A percentile compares a stretch with the other conserved stretches of the same genome.
Conservation (phyloP, 129 eudicot species). For the Smallanthus sonchifolius region DNA sequence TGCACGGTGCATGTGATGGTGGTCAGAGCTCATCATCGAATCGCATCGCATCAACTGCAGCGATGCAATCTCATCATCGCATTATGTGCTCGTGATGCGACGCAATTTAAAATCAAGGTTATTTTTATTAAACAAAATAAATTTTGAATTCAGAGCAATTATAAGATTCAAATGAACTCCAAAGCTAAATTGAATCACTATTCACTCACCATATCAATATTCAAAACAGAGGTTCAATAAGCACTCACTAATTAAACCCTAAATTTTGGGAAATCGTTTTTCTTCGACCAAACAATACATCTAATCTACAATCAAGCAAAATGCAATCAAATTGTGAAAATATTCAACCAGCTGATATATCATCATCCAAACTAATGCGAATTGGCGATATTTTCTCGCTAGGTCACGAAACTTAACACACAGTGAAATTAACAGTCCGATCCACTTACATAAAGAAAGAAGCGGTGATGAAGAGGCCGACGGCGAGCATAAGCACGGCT, state of each 20-base stretch:
- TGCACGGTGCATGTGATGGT: too few relatives aligned
- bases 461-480: conserved; percentile 79
- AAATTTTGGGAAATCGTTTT: not conserved
- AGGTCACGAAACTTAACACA: not conserved
- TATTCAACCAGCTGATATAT: not conserved
- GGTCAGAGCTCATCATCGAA: too few relatives aligned
- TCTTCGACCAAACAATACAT: not conserved
- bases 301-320: not conserved
- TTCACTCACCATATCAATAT: not conserved
- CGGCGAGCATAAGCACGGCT: conserved; percentile 65
- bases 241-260: not conserved
- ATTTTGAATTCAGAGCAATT: not conserved
- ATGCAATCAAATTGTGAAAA: not conserved
- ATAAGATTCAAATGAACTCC: not conserved
- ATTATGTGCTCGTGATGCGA: too few relatives aligned
- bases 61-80: too few relatives aligned
- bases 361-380: not conserved
- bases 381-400: not conserved
- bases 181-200: not conserved
- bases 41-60: too few relatives aligned
- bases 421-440: conserved; percentile 3
- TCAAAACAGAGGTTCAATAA: not conserved
- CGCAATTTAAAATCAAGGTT: too few relatives aligned
- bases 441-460: conserved; percentile 80
- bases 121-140: too few relatives aligned